These are phyloP conservation scores for bread wheat (Triticum aestivum) DNA, from an alignment of 176 grass and related monocot species.

Conservation along the genomic window IWGSC_CS_RefSeq_v2.1 NC_057801.1:541946732-541947231, in stretches of 20 bases:
- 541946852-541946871: slow-evolving; percentile 35
- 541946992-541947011: slow-evolving; percentile 97
- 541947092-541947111: slow-evolving; percentile 59
- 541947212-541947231: slow-evolving; percentile 73
- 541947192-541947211: slow-evolving; percentile 85
- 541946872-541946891: slow-evolving; percentile 31
- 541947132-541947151: slow-evolving; percentile 56
- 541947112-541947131: slow-evolving; percentile 62
- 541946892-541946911: slow-evolving; percentile 28
- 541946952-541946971: slow-evolving; percentile 70
- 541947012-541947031: slow-evolving; percentile 82
- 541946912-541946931: slow-evolving; percentile 50
- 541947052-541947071: slow-evolving; percentile 87
- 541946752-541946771: slow-evolving; percentile 30
- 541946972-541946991: slow-evolving; percentile 74
- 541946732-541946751: slow-evolving; percentile 27
- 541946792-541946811: slow-evolving; percentile 91
- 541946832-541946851: slow-evolving; percentile 82
- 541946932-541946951: slow-evolving; percentile 69
- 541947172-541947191: slow-evolving; percentile 84
- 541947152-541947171: slow-evolving; percentile 67
- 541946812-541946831: slow-evolving; percentile 92
- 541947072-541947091: slow-evolving; percentile 81
- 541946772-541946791: slow-evolving; percentile 38
- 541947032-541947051: slow-evolving; percentile 72